Evolutionary conservation across 345 rosid genomes (phyloP).

Genomic region (Camelina laxa): DNA sequence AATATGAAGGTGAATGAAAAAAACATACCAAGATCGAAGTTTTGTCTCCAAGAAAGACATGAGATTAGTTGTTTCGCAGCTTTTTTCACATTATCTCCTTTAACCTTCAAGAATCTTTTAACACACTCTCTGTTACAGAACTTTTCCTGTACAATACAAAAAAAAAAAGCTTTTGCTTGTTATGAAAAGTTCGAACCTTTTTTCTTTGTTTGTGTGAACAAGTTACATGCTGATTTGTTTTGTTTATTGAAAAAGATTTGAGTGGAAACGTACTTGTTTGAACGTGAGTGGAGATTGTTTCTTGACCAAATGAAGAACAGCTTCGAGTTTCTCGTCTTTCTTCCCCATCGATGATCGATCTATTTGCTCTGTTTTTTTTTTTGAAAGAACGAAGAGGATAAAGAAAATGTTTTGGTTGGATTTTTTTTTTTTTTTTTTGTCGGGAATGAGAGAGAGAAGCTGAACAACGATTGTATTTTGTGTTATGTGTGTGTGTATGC

Average conservation of each 20-base stretch:
- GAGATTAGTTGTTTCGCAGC: slow-evolving; percentile 77
- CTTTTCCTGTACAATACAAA: slow-evolving; percentile 80
- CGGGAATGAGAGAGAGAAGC: background rate
- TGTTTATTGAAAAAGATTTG: background rate
- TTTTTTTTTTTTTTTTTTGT: background rate
- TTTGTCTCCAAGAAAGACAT: slow-evolving; percentile 92
- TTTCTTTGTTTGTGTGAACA: background rate
- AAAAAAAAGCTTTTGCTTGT: background rate
- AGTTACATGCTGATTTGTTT: slow-evolving; percentile 21
- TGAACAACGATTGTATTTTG: slow-evolving; percentile 23
- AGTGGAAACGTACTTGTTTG: slow-evolving; percentile 62
- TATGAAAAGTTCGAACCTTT: background rate
- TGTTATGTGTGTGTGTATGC: background rate
- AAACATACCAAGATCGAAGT: slow-evolving; percentile 62
- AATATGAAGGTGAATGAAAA: too few species aligned
- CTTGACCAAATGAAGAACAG: slow-evolving; percentile 66
- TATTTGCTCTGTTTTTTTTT: slow-evolving; percentile 8
- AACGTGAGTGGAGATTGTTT: slow-evolving; percentile 79
- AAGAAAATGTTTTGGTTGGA: background rate
- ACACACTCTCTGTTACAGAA: slow-evolving; percentile 84
- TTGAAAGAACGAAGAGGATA: background rate
- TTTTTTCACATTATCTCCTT: slow-evolving; percentile 83
- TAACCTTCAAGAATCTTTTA: slow-evolving; percentile 74
- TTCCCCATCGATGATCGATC: slow-evolving; percentile 56
- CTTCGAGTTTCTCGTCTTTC: slow-evolving; percentile 69